Evolutionary conservation across 345 rosid species (phyloP), one percentile per base, ranked within the genome.

Genomic region (Eucalyptus grandis): DNA sequence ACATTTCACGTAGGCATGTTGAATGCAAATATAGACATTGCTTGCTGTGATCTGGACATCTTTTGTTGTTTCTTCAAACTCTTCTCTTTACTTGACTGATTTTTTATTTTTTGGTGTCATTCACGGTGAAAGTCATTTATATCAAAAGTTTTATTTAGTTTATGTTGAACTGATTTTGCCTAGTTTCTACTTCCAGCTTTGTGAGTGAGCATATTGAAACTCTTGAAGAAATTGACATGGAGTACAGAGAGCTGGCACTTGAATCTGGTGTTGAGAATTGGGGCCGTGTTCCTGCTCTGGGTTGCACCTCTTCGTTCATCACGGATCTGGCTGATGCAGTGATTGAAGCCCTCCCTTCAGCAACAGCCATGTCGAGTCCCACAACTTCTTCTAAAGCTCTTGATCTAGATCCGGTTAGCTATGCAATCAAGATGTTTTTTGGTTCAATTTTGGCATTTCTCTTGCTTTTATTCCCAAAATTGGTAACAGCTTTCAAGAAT

Each of bases 171-270:
- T 72, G 40, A 27, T 34, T 88, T 47, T 16, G 8, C 31, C 60
- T 0, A 34, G 37, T 88, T 26, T 72, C 27, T 67, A 49, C 30
- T 93, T 86, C 86, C 94, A 97, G 99, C 94, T 96, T 96, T 90
- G 98, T 96, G 88, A 98, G 98, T 49, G 99, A 96, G 96, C 98
- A 97, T 92, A 98, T 95, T 7, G 99, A 98, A 91, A 98, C 99
- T 9, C 97, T 97, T 60, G 98, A 97, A 92, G 99, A 98, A 92
- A 98, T 96, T 65, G 99, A 97, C 93, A 96, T 96, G 97, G 98
- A 96, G 90, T 97, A 96, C 92, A 96, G 93, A 93, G 92, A 96
- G 14, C 90, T 98, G 90, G 98, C 99, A 49, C 92, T 96, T 34
- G 96, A 98, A 94, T 97, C 98, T 5, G 99, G 99, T 86, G 89